These are phyloP conservation scores for Rostrohypoxylon terebratum DNA, from an alignment of 495 filamentous ascomycete species.

Conservation along the genomic window DNA sequence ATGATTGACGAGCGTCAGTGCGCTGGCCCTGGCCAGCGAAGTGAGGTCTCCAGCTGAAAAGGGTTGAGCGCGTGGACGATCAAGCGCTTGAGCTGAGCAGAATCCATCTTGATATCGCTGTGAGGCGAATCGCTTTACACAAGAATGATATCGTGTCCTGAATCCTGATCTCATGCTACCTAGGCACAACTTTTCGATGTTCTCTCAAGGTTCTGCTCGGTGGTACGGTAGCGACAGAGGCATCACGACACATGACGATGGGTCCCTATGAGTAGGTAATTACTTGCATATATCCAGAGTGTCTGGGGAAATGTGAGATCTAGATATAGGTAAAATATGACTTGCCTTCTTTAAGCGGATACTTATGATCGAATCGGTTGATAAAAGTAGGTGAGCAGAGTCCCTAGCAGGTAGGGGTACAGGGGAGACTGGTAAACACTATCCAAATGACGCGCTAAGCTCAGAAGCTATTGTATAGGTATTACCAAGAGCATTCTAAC, in stretches of 20 bases:
- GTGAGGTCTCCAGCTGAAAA: not conserved
- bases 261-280: not conserved
- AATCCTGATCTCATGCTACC: not conserved
- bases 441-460: not conserved
- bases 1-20: not conserved
- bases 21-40: not conserved
- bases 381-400: not conserved
- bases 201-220: not conserved
- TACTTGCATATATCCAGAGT: not conserved
- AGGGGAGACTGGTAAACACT: not conserved
- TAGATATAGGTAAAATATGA: not conserved
- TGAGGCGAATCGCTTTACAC: not conserved
- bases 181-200: not conserved
- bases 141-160: not conserved
- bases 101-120: not conserved
- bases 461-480: not conserved
- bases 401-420: not conserved
- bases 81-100: not conserved
- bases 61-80: not conserved
- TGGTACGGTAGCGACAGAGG: not conserved
- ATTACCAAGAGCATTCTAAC: not conserved
- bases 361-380: not conserved
- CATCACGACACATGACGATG: not conserved
- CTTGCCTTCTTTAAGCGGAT: not conserved
- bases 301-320: not conserved